Evolutionary conservation across 2,329 filamentous ascomycete genomes (phyloP).

Genomic region (Remersonia thermophila): DNA sequence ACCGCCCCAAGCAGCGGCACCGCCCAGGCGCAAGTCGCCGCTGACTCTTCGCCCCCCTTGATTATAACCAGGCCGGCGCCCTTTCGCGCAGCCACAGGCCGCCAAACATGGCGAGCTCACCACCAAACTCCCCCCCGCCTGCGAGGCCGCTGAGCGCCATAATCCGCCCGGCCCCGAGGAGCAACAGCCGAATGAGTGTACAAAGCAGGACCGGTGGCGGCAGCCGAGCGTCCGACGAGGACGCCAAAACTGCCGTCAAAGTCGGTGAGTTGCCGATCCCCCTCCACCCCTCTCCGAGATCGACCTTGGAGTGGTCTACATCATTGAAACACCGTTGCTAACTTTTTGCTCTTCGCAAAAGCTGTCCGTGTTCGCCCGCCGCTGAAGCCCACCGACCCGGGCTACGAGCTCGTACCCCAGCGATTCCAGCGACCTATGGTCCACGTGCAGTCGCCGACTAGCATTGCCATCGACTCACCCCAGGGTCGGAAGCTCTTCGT

Average conservation of each 20-base stretch:
- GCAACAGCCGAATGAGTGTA: conserved; percentile 76
- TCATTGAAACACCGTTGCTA: too few relatives aligned
- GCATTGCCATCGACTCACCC: conserved; percentile 74
- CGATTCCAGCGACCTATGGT: conserved; percentile 89
- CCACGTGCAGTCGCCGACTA: conserved; percentile 76
- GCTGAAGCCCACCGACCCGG: conserved; percentile 70
- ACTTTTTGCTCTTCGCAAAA: conserved; percentile 25
- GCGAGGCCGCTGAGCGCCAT: conserved; percentile 65
- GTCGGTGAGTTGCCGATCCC: conserved; percentile 53
- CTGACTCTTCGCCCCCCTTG: conserved; percentile 2
- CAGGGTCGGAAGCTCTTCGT: conserved; percentile 92
- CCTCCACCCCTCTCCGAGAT: conserved; percentile 1
- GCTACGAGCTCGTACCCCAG: conserved; percentile 89
- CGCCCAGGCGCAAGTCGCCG: conserved; percentile 4
- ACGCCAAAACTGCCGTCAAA: conserved; percentile 84
- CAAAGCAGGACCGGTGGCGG: conserved; percentile 62
- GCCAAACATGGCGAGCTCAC: conserved; percentile 34
- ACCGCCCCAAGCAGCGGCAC: conserved; percentile 5
- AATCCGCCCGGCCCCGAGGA: conserved; percentile 59
- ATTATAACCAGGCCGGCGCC: conserved; percentile 11
- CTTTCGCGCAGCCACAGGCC: conserved; percentile 3
- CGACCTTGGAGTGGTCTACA: too few relatives aligned
- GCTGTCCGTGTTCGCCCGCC: conserved; percentile 88
- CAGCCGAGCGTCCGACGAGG: conserved; percentile 80
- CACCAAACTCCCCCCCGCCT: conserved; percentile 50